Evolutionary conservation across 345 rosid species (phyloP).

Genomic region (Trapa incisa): DNA sequence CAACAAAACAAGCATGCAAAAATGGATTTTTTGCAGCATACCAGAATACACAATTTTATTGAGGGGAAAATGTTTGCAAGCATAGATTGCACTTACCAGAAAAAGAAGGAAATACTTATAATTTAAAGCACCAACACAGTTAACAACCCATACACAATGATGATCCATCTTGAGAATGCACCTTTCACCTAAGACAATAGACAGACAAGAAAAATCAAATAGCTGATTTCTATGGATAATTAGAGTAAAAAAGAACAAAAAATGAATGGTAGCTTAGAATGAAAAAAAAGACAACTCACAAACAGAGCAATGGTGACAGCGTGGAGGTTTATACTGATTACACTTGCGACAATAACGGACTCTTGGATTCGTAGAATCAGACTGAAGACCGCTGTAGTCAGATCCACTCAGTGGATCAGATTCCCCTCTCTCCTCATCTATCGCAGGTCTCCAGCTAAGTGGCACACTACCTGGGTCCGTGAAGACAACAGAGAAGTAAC

Average conservation of each 20-base stretch:
- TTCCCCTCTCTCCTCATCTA: constrained; percentile 80
- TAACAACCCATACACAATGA: constrained; percentile 99
- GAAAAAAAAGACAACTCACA: constrained; percentile 33
- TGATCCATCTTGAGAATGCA: constrained; percentile 96
- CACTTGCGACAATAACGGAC: constrained; percentile 81
- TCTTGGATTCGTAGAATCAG: constrained; percentile 50
- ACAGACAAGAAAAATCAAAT: background rate
- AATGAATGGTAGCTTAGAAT: background rate
- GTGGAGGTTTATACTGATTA: constrained; percentile 82
- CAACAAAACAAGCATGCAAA: background rate
- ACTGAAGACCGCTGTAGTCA: constrained; percentile 40
- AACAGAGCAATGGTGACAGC: constrained; percentile 94
- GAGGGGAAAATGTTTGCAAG: background rate
- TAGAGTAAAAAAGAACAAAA: background rate
- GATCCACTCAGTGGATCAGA: constrained; percentile 54
- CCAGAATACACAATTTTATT: background rate
- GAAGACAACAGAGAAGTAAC: constrained; percentile 89
- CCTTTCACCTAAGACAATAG: constrained; percentile 54
- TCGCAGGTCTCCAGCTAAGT: constrained; percentile 66
- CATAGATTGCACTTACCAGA: constrained; percentile 47
- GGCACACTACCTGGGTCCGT: constrained; percentile 94
- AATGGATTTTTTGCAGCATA: background rate
- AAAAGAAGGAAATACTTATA: constrained; percentile 92
- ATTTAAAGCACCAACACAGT: constrained; percentile 90
- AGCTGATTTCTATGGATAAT: background rate